Evolutionary conservation across 176 grass and related monocot species (phyloP).

Genomic region (Oryza officinalis): DNA sequence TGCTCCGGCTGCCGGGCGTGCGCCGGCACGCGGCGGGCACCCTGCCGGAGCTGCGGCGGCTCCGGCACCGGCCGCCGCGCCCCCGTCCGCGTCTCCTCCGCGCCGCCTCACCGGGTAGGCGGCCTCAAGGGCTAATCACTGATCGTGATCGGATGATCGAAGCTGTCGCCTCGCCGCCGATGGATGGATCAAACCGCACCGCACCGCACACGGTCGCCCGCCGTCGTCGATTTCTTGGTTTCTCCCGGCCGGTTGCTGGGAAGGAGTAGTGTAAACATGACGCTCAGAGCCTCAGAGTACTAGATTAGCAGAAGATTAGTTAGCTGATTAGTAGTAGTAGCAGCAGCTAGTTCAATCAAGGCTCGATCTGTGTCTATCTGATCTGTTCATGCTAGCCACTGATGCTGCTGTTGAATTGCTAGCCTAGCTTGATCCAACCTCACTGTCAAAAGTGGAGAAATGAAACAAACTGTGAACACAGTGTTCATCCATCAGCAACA

Average conservation of each 20-base stretch:
- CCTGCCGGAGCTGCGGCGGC: conserved; percentile 82
- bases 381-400: background rate
- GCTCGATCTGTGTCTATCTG: background rate
- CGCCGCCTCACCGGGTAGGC: background rate
- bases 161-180: too few species aligned
- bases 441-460: background rate
- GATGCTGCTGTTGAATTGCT: background rate
- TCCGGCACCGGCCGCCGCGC: conserved; percentile 63
- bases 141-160: too few species aligned
- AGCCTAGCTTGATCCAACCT: background rate
- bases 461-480: background rate
- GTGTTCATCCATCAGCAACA: background rate
- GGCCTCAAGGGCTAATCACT: too few species aligned
- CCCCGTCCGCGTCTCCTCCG: conserved; percentile 41
- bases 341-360: background rate
- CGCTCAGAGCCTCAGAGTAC: background rate
- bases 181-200: too few species aligned
- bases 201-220: too few species aligned
- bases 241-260: too few species aligned
- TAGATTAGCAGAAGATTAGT: background rate
- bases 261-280: background rate
- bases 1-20: conserved; percentile 62
- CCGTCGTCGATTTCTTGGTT: too few species aligned
- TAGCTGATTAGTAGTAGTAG: background rate
- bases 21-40: conserved; percentile 57